Evolutionary conservation across 495 filamentous ascomycete genomes (phyloP).

Genomic region (Amorphotheca resinae): DNA sequence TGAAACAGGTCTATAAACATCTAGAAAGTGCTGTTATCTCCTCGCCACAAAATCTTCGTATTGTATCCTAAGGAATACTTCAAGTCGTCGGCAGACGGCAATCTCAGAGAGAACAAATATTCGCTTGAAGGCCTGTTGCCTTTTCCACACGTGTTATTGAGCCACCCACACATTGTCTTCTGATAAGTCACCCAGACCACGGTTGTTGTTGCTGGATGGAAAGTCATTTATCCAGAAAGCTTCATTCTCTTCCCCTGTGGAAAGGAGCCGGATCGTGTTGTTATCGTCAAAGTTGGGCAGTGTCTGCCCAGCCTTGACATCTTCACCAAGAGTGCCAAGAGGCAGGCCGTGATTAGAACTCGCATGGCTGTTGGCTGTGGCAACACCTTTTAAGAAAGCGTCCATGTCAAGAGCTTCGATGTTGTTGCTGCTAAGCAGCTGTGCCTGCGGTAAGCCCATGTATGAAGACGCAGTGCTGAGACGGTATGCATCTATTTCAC

Average conservation of each 20-base stretch:
- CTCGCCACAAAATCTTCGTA: background rate
- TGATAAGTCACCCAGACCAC: constrained; percentile 5
- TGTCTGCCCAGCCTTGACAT: constrained; percentile 6
- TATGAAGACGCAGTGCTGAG: constrained; percentile 43
- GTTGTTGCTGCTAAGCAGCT: constrained; percentile 37
- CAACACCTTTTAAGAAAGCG: constrained; percentile 27
- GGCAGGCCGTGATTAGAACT: constrained; percentile 8
- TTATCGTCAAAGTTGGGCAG: constrained; percentile 10
- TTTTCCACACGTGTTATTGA: constrained; percentile 22
- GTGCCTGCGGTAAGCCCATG: constrained; percentile 37
- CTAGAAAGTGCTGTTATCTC: background rate
- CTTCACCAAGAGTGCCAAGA: background rate
- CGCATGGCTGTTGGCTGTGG: constrained; percentile 6
- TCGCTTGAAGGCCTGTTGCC: constrained; percentile 22
- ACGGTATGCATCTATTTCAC: constrained; percentile 26
- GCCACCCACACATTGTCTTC: constrained; percentile 20
- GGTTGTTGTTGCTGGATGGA: constrained; percentile 8
- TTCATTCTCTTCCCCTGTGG: constrained; percentile 17
- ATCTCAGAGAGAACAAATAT: constrained; percentile 13
- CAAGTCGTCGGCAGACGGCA: constrained; percentile 19
- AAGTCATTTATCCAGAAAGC: constrained; percentile 20
- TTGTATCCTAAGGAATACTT: constrained; percentile 12
- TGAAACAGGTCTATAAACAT: constrained; percentile 18
- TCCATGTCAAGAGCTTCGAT: constrained; percentile 41
- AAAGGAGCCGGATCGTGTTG: constrained; percentile 8